These are phyloP conservation scores for Diutina catenulata DNA, from an alignment of 1,139 yeast genomes.

Conservation along the genomic window DNA sequence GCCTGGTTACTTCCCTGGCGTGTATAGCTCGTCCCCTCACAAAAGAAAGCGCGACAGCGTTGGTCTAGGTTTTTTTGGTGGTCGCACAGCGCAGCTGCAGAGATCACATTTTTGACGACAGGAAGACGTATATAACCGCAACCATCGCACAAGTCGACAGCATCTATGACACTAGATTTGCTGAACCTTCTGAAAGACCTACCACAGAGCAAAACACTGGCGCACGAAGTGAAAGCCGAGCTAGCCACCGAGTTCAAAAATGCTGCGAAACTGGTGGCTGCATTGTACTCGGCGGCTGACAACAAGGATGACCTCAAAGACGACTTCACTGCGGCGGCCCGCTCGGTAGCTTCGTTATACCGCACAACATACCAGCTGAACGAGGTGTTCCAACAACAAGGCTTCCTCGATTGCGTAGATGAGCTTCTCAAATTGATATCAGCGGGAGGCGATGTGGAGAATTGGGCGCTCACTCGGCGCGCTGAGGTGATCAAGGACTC, in stretches of 20 bases:
- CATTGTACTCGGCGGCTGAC: slow-evolving; percentile 19
- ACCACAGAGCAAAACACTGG: slow-evolving; percentile 37
- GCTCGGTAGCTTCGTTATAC: slow-evolving; percentile 51
- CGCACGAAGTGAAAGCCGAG: slow-evolving; percentile 30
- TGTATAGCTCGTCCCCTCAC: too few species aligned
- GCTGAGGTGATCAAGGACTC: slow-evolving; percentile 28
- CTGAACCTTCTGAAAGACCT: slow-evolving; percentile 40
- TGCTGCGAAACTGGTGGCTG: slow-evolving; percentile 35
- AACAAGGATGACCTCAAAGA: slow-evolving; percentile 15
- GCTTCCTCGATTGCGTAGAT: slow-evolving; percentile 45
- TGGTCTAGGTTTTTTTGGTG: too few species aligned
- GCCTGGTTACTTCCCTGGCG: too few species aligned
- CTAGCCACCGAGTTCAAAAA: slow-evolving; percentile 30
- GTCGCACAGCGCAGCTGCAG: too few species aligned
- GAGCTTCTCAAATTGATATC: slow-evolving; percentile 39
- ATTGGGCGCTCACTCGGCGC: slow-evolving; percentile 39
- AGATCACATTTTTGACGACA: too few species aligned
- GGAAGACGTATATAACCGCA: too few species aligned
- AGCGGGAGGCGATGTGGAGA: slow-evolving; percentile 37
- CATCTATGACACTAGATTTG: slow-evolving; percentile 36
- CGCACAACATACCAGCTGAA: slow-evolving; percentile 17
- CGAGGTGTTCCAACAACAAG: slow-evolving; percentile 12
- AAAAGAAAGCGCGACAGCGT: too few species aligned
- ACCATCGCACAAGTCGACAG: too few species aligned
- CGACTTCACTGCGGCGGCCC: slow-evolving; percentile 54